phyloP scores from a whole-genome alignment of 1,284 basidiomycete genomes.

The Exobasidium cylindrosporum region DNA sequence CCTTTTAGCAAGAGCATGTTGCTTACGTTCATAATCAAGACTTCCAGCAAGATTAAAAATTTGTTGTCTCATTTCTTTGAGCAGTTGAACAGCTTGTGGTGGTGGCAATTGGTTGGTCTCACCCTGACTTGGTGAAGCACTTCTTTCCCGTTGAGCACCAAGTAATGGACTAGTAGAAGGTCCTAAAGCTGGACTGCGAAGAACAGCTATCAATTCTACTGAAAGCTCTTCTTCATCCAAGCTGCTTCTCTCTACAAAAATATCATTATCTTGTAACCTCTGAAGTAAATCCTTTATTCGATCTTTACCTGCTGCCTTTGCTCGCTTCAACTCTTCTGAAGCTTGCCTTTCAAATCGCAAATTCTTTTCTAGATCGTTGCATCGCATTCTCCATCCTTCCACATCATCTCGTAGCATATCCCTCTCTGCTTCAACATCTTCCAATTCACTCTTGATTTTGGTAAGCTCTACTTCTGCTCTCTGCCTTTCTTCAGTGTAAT shows the following conservation, averaged over 20 bases:
- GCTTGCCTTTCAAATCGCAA: constrained; percentile 35
- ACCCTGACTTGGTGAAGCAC: constrained; percentile 14
- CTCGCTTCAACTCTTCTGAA: constrained; percentile 34
- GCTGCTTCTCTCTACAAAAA: background rate
- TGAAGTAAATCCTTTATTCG: constrained; percentile 26
- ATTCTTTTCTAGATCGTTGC: constrained; percentile 45
- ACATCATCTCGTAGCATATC: constrained; percentile 50
- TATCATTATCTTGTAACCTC: background rate
- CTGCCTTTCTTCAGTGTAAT: background rate
- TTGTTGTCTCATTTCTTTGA: constrained; percentile 54
- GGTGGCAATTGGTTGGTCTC: constrained; percentile 10
- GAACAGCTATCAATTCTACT: constrained; percentile 20
- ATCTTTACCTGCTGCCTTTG: constrained; percentile 26
- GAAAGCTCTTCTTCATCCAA: constrained; percentile 12
- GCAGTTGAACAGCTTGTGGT: constrained; percentile 45
- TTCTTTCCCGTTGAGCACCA: constrained; percentile 25
- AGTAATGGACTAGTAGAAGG: constrained; percentile 24
- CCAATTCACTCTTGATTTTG: constrained; percentile 25
- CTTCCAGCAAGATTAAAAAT: constrained; percentile 50
- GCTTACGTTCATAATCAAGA: constrained; percentile 49
- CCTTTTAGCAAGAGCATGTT: constrained; percentile 38
- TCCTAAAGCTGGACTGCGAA: constrained; percentile 35
- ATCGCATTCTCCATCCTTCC: constrained; percentile 50
- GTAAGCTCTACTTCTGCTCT: constrained; percentile 24
- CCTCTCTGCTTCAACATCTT: constrained; percentile 46